These are phyloP conservation scores for Aureobasidium sp. DNA, from an alignment of 2,329 filamentous ascomycete genomes.

Conservation along the genomic window DNA sequence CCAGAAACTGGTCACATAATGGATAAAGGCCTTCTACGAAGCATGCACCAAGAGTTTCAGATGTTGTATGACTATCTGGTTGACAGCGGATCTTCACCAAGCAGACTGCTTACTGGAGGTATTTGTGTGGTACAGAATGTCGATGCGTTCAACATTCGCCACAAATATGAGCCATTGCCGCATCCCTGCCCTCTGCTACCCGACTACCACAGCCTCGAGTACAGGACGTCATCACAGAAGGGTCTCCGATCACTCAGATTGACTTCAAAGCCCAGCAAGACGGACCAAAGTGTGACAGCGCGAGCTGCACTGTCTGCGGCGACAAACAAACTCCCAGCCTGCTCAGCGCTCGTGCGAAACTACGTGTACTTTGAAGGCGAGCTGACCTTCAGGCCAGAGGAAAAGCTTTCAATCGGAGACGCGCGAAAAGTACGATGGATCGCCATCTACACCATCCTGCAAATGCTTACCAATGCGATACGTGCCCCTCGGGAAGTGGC, in stretches of 20 bases:
- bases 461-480: constrained; percentile 62
- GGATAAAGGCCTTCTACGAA: constrained; percentile 50
- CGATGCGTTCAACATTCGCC: constrained; percentile 56
- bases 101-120: constrained; percentile 46
- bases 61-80: constrained; percentile 65
- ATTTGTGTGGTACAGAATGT: constrained; percentile 65
- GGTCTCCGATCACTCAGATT: constrained; percentile 31
- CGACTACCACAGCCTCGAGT: constrained; percentile 25
- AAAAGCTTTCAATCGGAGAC: constrained; percentile 55
- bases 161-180: constrained; percentile 52
- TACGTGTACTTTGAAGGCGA: constrained; percentile 66
- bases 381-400: constrained; percentile 49
- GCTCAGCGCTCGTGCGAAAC: constrained; percentile 52
- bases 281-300: constrained; percentile 44
- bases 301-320: constrained; percentile 48
- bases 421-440: constrained; percentile 75
- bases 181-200: constrained; percentile 65
- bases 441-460: constrained; percentile 64
- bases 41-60: constrained; percentile 63
- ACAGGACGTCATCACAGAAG: constrained; percentile 28
- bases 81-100: constrained; percentile 46
- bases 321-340: constrained; percentile 40
- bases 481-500: constrained; percentile 54
- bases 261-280: constrained; percentile 33
- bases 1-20: constrained; percentile 49